Percentiles rank a stretch among this genome's conserved stretches.
Evolutionary conservation across 73 alveolate species (phyloP).

Genomic region (Tetrahymena thermophila): DNA sequence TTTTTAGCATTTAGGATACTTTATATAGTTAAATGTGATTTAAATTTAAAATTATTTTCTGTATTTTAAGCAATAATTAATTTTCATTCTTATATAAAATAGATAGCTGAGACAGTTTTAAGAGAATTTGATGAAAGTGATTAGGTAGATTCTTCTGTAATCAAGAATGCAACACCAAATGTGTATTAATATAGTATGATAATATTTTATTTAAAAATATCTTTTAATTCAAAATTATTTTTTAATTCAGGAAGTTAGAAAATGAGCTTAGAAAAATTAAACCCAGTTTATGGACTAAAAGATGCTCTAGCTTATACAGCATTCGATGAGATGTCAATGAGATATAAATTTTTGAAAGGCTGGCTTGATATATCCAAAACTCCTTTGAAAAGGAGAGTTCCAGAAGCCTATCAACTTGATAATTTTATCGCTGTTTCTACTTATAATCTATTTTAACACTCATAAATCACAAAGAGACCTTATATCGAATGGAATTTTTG

Average conservation of each 20-base stretch:
- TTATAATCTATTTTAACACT: slow-evolving; percentile 21
- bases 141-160: slow-evolving; percentile 20
- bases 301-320: slow-evolving; percentile 28
- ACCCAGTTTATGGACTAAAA: slow-evolving; percentile 25
- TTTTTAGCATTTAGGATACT: too few relatives aligned
- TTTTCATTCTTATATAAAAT: not conserved
- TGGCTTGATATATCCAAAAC: slow-evolving; percentile 4
- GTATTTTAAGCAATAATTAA: not conserved
- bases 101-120: not conserved
- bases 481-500: slow-evolving; percentile 34
- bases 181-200: not conserved
- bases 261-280: slow-evolving; percentile 12
- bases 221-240: not conserved
- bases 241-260: slow-evolving; percentile 11
- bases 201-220: not conserved
- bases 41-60: not conserved
- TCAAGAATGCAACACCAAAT: not conserved
- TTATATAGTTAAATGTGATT: too few relatives aligned
- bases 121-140: slow-evolving; percentile 7
- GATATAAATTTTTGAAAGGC: slow-evolving; percentile 2
- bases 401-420: slow-evolving; percentile 14
- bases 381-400: slow-evolving; percentile 23
- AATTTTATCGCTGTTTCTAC: slow-evolving; percentile 9
- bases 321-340: slow-evolving; percentile 31
- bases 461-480: slow-evolving; percentile 32